Conservation (phyloP, 2,329 filamentous ascomycete genomes). For the Phaeosphaeria sp. region DNA sequence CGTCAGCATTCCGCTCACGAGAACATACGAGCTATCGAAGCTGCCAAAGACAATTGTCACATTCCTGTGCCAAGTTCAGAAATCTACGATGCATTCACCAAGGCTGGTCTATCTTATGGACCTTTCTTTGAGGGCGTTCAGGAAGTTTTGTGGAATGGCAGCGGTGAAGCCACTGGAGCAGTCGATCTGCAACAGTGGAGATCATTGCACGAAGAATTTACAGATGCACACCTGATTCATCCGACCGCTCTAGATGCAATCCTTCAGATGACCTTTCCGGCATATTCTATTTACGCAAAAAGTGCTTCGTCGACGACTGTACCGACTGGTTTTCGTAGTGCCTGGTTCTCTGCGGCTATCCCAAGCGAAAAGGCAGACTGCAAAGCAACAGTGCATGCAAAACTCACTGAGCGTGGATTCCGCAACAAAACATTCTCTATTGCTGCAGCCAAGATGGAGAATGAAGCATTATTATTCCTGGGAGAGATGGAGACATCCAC, state of each 20-base stretch:
- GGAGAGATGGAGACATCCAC: slow-evolving; percentile 20
- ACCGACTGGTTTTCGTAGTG: slow-evolving; percentile 17
- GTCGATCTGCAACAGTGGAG: slow-evolving; percentile 16
- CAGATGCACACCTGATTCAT: slow-evolving; percentile 21
- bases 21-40: background rate
- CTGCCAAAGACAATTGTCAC: slow-evolving; percentile 2
- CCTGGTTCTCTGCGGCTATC: slow-evolving; percentile 14
- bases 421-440: slow-evolving; percentile 17
- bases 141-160: slow-evolving; percentile 10
- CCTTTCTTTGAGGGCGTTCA: slow-evolving; percentile 17
- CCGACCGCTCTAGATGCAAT: slow-evolving; percentile 22
- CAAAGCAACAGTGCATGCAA: slow-evolving; percentile 10
- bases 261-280: slow-evolving; percentile 19
- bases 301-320: slow-evolving; percentile 12
- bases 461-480: slow-evolving; percentile 7
- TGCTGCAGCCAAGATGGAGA: slow-evolving; percentile 6
- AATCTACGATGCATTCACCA: slow-evolving; percentile 14
- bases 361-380: background rate
- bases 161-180: slow-evolving; percentile 8
- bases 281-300: slow-evolving; percentile 13
- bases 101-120: slow-evolving; percentile 18
- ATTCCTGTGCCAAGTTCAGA: slow-evolving; percentile 6
- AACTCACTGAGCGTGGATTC: slow-evolving; percentile 13
- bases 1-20: background rate
- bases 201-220: background rate